These are phyloP conservation scores for Theobroma cacao DNA, from an alignment of 345 rosid genomes.

Conservation along the genomic window DNA sequence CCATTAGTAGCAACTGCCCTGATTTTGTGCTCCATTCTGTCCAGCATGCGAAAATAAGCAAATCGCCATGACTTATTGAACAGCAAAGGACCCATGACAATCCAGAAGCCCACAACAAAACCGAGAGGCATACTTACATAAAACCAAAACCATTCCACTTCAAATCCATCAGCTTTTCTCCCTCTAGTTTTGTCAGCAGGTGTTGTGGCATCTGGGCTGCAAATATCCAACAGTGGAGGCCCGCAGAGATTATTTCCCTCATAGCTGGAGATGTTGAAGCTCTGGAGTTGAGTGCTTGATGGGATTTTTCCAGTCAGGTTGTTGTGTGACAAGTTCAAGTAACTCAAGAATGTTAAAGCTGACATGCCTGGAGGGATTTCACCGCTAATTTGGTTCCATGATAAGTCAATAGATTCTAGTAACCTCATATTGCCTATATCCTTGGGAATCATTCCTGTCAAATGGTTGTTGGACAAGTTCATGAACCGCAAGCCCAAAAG, in stretches of 20 bases:
- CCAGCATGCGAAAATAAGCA: conserved; percentile 1
- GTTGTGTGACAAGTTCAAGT: conserved; percentile 21
- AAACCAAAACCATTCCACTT: not conserved
- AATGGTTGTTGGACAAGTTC: conserved; percentile 19
- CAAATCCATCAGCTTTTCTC: not conserved
- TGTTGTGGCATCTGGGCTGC: not conserved
- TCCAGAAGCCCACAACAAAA: conserved; percentile 10
- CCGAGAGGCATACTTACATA: not conserved
- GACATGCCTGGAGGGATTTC: not conserved
- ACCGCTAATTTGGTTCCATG: not conserved
- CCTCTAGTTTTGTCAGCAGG: not conserved
- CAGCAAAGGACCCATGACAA: conserved; percentile 2
- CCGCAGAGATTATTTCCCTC: not conserved
- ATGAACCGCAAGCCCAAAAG: conserved; percentile 14
- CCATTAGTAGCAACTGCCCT: too few relatives aligned
- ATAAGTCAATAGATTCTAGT: conserved; percentile 19
- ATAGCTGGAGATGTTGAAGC: not conserved
- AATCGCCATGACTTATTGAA: conserved; percentile 3
- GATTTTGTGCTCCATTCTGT: not conserved
- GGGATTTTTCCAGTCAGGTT: conserved; percentile 21
- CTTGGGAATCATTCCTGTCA: conserved; percentile 11
- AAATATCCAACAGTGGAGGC: not conserved
- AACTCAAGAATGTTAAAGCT: not conserved
- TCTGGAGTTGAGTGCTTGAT: not conserved
- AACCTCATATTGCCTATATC: conserved; percentile 15